phyloP scores from a whole-genome alignment of 805 yeast genomes.

The Spathaspora gorwiae region DNA sequence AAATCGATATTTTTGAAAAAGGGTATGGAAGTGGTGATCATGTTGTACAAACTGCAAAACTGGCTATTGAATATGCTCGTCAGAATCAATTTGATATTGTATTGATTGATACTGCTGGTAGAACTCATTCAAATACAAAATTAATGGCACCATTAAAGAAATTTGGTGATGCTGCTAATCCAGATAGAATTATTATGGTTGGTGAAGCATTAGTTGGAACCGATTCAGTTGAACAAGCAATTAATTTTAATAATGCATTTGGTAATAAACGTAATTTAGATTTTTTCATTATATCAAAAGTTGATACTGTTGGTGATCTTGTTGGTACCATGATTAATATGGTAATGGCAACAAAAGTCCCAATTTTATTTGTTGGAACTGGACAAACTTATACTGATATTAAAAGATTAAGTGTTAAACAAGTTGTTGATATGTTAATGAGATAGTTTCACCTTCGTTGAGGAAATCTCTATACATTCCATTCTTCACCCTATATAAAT shows the following conservation, averaged over 20 bases:
- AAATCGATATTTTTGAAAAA: constrained; percentile 81
- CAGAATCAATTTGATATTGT: constrained; percentile 75
- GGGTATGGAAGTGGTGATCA: constrained; percentile 96
- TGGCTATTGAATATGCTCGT: constrained; percentile 78
- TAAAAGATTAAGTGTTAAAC: constrained; percentile 81
- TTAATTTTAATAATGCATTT: constrained; percentile 87
- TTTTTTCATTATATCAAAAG: constrained; percentile 88
- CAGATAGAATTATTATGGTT: constrained; percentile 96
- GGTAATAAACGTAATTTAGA: constrained; percentile 79
- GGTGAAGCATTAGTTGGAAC: constrained; percentile 98
- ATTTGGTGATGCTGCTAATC: constrained; percentile 92
- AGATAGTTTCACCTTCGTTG: constrained; percentile 29
- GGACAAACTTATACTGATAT: constrained; percentile 97
- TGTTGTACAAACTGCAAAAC: constrained; percentile 88
- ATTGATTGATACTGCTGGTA: constrained; percentile 93
- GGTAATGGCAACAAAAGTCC: constrained; percentile 95
- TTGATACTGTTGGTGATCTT: constrained; percentile 96
- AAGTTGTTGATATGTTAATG: constrained; percentile 87
- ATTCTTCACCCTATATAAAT: too few relatives aligned
- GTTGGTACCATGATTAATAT: constrained; percentile 95
- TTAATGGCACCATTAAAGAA: constrained; percentile 94
- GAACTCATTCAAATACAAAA: constrained; percentile 92
- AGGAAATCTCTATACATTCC: too few relatives aligned
- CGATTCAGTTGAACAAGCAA: constrained; percentile 93
- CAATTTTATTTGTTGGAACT: constrained; percentile 90